phyloP scores from a whole-genome alignment of 768 basidiomycete species.

The Solioccasus polychromus region DNA sequence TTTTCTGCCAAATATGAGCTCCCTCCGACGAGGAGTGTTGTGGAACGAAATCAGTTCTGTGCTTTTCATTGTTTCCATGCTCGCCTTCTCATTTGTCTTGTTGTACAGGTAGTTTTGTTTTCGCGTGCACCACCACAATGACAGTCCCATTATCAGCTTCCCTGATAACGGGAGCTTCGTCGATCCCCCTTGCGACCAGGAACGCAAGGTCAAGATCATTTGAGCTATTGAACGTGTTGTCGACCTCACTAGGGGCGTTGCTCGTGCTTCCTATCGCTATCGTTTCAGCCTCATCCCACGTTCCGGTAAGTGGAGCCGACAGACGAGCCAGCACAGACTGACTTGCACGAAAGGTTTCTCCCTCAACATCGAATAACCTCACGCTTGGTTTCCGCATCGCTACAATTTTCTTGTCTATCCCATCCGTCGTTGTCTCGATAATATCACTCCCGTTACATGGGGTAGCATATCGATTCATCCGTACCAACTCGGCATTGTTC shows the following conservation, averaged over 20 bases:
- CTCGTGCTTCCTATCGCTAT: conserved; percentile 59
- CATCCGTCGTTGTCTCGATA: conserved; percentile 54
- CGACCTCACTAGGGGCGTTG: conserved; percentile 45
- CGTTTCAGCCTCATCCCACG: conserved; percentile 45
- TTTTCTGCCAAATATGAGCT: conserved; percentile 31
- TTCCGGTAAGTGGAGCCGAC: conserved; percentile 35
- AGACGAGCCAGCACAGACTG: conserved; percentile 21
- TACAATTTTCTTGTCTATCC: conserved; percentile 57
- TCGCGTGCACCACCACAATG: conserved; percentile 62
- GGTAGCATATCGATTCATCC: conserved; percentile 35
- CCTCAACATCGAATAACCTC: conserved; percentile 3
- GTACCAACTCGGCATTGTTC: conserved; percentile 45
- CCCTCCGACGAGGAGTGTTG: conserved; percentile 44
- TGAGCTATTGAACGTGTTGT: conserved; percentile 50
- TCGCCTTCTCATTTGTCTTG: conserved; percentile 1
- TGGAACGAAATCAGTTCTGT: conserved; percentile 67
- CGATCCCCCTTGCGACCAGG: conserved; percentile 30
- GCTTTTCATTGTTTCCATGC: not conserved
- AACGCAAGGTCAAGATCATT: conserved; percentile 54
- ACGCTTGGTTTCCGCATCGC: conserved; percentile 41
- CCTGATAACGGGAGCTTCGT: conserved; percentile 39
- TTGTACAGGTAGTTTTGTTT: conserved; percentile 50
- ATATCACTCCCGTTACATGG: conserved; percentile 51
- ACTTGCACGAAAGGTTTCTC: conserved; percentile 12
- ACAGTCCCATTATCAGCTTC: conserved; percentile 67